Conservation (phyloP, 1,139 yeast genomes). For the Yamadazyma friedrichii region DNA sequence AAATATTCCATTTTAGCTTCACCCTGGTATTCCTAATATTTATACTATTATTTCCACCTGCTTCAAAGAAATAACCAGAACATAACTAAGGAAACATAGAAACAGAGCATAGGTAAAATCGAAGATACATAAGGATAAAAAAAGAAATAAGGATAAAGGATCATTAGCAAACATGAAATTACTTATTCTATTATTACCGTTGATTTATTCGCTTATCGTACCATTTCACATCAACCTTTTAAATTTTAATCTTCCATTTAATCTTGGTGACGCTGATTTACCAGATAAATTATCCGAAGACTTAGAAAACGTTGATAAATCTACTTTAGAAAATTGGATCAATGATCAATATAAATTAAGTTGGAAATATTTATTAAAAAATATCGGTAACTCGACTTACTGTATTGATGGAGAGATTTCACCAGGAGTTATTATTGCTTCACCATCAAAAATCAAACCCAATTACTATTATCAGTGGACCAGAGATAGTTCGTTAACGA, state of each 20-base stretch:
- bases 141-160: too few relatives aligned
- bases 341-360: constrained; percentile 47
- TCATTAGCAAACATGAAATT: background rate
- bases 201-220: background rate
- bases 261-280: background rate
- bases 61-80: too few relatives aligned
- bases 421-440: constrained; percentile 78
- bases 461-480: constrained; percentile 89
- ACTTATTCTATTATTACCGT: background rate
- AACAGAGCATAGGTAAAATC: background rate
- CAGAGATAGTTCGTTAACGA: constrained; percentile 84
- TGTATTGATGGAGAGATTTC: constrained; percentile 29
- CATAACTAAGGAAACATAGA: too few relatives aligned
- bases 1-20: too few relatives aligned
- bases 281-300: background rate
- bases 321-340: constrained; percentile 59
- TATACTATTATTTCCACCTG: too few relatives aligned
- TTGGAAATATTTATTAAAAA: constrained; percentile 54
- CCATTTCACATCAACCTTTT: background rate
- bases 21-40: too few relatives aligned
- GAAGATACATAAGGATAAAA: background rate
- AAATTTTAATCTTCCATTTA: background rate
- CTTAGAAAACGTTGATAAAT: constrained; percentile 11
- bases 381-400: constrained; percentile 47
- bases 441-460: constrained; percentile 69